Evolutionary conservation across 2,329 filamentous ascomycete genomes (phyloP).

Genomic region (Pezicula carpinea): DNA sequence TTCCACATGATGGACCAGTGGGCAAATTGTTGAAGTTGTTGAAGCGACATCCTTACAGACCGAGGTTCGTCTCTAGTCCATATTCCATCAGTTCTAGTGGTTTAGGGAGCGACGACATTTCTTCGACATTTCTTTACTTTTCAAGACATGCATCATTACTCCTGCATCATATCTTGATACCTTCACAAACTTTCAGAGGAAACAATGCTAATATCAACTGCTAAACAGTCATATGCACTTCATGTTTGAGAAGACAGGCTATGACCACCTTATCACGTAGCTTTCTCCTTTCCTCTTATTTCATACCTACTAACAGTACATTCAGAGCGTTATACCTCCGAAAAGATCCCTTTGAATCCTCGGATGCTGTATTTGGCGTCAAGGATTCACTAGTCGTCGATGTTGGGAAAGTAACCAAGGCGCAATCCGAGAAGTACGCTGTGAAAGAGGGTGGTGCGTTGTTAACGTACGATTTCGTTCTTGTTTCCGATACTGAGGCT

Average conservation of each 20-base stretch:
- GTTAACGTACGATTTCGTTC: conserved; percentile 70
- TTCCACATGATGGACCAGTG: conserved; percentile 80
- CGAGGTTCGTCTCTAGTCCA: conserved; percentile 30
- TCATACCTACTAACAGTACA: background rate
- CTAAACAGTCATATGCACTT: conserved; percentile 67
- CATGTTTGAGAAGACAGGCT: conserved; percentile 79
- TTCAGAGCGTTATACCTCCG: conserved; percentile 69
- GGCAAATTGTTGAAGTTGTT: conserved; percentile 63
- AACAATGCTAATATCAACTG: too few species aligned
- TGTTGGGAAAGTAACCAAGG: conserved; percentile 44
- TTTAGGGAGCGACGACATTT: too few species aligned
- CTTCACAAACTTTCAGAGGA: too few species aligned
- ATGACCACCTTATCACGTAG: conserved; percentile 78
- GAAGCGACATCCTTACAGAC: conserved; percentile 72
- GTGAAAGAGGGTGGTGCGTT: conserved; percentile 60
- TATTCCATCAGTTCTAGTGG: too few species aligned
- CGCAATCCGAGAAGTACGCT: conserved; percentile 55
- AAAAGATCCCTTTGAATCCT: conserved; percentile 75
- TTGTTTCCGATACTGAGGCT: conserved; percentile 68
- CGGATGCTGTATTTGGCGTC: conserved; percentile 82
- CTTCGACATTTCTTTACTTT: too few species aligned
- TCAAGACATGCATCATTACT: too few species aligned
- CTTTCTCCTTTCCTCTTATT: conserved; percentile 30
- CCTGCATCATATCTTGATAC: too few species aligned
- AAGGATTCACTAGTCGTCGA: conserved; percentile 76